These are phyloP conservation scores for Candida sphagnicola DNA, from an alignment of 805 yeast species.

Conservation along the genomic window DNA sequence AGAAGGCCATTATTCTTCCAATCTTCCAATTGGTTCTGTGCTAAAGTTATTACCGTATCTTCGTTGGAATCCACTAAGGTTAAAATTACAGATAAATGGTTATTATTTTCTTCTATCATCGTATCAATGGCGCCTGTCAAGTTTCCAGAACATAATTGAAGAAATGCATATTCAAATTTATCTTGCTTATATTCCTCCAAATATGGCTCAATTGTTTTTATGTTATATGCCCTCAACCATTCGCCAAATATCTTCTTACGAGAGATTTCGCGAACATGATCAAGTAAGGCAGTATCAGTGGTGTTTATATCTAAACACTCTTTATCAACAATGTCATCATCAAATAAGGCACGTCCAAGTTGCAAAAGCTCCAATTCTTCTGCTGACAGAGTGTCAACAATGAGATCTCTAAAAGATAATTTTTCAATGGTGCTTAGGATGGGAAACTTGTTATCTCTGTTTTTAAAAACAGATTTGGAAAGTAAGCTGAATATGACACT, in stretches of 20 bases:
- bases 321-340: conserved; percentile 11
- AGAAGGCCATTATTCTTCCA: conserved; percentile 47
- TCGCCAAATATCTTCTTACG: conserved; percentile 40
- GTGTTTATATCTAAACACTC: conserved; percentile 9
- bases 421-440: conserved; percentile 8
- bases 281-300: conserved; percentile 10
- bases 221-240: conserved; percentile 55
- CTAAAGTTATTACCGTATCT: conserved; percentile 49
- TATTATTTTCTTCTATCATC: conserved; percentile 59
- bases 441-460: conserved; percentile 27
- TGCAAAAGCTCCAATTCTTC: conserved; percentile 42
- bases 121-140: conserved; percentile 55
- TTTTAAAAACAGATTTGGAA: conserved; percentile 15
- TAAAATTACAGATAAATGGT: conserved; percentile 67
- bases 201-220: conserved; percentile 26
- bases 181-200: conserved; percentile 23
- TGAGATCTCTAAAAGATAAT: conserved; percentile 18
- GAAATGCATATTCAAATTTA: conserved; percentile 48
- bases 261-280: conserved; percentile 11
- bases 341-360: conserved; percentile 61
- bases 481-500: conserved; percentile 17
- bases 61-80: conserved; percentile 73
- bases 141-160: conserved; percentile 50
- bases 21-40: conserved; percentile 56
- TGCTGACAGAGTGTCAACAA: conserved; percentile 9